Percentiles rank a stretch among this genome's conserved stretches.
These are phyloP conservation scores for Suillus ampliporus DNA, from an alignment of 768 basidiomycete genomes.

Conservation along the genomic window DNA sequence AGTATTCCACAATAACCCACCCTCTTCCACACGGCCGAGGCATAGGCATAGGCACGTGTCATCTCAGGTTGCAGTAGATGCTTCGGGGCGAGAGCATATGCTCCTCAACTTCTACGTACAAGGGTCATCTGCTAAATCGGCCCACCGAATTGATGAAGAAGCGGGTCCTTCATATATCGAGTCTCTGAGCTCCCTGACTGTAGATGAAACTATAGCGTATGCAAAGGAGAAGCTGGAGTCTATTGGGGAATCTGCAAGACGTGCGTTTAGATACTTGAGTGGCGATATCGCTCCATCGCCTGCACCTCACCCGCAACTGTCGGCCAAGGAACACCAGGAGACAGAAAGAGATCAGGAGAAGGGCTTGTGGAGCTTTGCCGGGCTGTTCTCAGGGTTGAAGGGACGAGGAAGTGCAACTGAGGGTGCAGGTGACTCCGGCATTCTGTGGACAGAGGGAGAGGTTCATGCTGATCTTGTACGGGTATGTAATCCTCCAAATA, in stretches of 20 bases:
- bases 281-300: constrained; percentile 58
- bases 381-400: constrained; percentile 71
- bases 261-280: constrained; percentile 73
- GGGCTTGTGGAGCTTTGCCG: constrained; percentile 60
- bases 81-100: constrained; percentile 81
- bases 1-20: constrained; percentile 82
- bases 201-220: constrained; percentile 58
- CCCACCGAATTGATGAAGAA: constrained; percentile 37
- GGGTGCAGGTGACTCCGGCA: constrained; percentile 44
- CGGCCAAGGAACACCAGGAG: constrained; percentile 36
- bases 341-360: constrained; percentile 36
- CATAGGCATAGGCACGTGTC: constrained; percentile 84
- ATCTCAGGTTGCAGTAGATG: constrained; percentile 77
- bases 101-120: constrained; percentile 84
- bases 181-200: constrained; percentile 55
- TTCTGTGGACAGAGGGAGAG: constrained; percentile 73
- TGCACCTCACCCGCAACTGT: constrained; percentile 32
- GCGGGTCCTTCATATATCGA: constrained; percentile 45
- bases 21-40: constrained; percentile 73
- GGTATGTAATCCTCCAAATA: constrained; percentile 48
- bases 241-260: constrained; percentile 55
- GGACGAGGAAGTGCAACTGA: constrained; percentile 42
- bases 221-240: constrained; percentile 47
- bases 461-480: constrained; percentile 80
- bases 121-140: constrained; percentile 50